Conservation (phyloP, 225 moss, liverwort and hornwort genomes). For the Physcomitrium patens region DNA sequence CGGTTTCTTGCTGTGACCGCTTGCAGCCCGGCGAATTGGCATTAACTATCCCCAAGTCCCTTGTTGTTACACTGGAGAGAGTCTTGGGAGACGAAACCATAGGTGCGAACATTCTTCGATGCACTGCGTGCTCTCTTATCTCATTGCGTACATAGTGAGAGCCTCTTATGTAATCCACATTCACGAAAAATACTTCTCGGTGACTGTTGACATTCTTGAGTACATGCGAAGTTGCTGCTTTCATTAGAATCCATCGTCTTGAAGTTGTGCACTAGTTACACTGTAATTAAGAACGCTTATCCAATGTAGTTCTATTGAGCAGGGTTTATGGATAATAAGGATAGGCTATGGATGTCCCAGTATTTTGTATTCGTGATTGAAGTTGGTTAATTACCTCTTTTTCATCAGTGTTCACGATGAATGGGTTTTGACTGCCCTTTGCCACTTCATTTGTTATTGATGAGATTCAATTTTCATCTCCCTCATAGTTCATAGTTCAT, state of each 20-base stretch:
- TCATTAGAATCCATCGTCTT: constrained; percentile 15
- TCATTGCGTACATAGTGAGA: constrained; percentile 8
- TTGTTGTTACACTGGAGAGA: constrained; percentile 96
- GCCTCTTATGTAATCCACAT: background rate
- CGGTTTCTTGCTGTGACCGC: constrained; percentile 22
- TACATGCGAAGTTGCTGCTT: background rate
- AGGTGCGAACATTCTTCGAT: constrained; percentile 51
- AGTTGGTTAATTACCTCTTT: constrained; percentile 9
- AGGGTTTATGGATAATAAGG: constrained; percentile 10
- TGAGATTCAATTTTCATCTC: background rate
- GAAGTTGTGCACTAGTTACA: constrained; percentile 6
- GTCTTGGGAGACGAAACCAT: constrained; percentile 97
- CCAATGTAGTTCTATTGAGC: background rate
- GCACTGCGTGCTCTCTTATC: constrained; percentile 12
- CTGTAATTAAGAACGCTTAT: too few species aligned
- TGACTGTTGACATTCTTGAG: constrained; percentile 9
- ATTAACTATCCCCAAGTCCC: constrained; percentile 78
- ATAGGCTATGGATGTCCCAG: background rate
- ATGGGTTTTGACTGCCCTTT: constrained; percentile 9
- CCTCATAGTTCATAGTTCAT: background rate
- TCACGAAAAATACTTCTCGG: background rate
- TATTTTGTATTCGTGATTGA: background rate
- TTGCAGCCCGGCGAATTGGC: constrained; percentile 95
- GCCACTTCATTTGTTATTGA: constrained; percentile 21
- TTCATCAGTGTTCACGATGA: constrained; percentile 2